A percentile compares a stretch with the other conserved stretches of the same genome.
These are phyloP conservation scores for Saccharomyces kudriavzevii DNA, from an alignment of 805 yeast genomes.

Conservation along the genomic window DNA sequence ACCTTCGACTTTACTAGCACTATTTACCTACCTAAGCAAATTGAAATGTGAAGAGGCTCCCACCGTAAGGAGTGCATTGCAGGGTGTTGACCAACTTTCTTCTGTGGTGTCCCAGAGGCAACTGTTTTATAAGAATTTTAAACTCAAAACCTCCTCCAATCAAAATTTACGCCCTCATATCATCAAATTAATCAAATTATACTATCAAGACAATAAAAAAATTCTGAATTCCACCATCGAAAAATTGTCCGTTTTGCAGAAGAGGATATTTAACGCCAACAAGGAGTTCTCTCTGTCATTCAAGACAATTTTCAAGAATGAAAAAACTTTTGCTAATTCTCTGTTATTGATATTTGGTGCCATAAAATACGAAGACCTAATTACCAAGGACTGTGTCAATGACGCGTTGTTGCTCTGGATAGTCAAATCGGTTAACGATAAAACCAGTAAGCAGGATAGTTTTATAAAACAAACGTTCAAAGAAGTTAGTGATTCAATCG, in stretches of 20 bases:
- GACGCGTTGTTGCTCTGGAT: conserved; percentile 57
- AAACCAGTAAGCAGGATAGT: conserved; percentile 23
- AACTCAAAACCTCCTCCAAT: conserved; percentile 22
- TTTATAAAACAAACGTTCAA: conserved; percentile 37
- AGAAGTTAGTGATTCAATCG: conserved; percentile 31
- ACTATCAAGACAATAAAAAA: conserved; percentile 41
- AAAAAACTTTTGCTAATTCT: conserved; percentile 45
- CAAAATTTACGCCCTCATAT: conserved; percentile 18
- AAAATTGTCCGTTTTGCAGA: conserved; percentile 18
- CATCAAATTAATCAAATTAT: conserved; percentile 35
- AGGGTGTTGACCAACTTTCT: conserved; percentile 50
- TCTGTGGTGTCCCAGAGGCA: conserved; percentile 46
- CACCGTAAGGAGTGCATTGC: conserved; percentile 49
- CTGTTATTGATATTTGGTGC: conserved; percentile 51
- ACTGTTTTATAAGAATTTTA: conserved; percentile 30
- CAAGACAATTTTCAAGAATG: conserved; percentile 50
- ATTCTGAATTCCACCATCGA: conserved; percentile 42
- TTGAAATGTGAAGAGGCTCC: conserved; percentile 39
- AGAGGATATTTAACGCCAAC: conserved; percentile 40
- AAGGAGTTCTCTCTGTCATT: conserved; percentile 37
- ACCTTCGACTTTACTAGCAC: conserved; percentile 40
- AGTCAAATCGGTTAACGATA: conserved; percentile 44
- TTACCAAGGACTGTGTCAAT: conserved; percentile 42
- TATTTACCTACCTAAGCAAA: conserved; percentile 49
- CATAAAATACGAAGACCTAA: conserved; percentile 43